Evolutionary conservation across 2,329 filamentous ascomycete species (phyloP), one percentile per base, ranked within the genome.

Genomic region (Epichloe uncinata): DNA sequence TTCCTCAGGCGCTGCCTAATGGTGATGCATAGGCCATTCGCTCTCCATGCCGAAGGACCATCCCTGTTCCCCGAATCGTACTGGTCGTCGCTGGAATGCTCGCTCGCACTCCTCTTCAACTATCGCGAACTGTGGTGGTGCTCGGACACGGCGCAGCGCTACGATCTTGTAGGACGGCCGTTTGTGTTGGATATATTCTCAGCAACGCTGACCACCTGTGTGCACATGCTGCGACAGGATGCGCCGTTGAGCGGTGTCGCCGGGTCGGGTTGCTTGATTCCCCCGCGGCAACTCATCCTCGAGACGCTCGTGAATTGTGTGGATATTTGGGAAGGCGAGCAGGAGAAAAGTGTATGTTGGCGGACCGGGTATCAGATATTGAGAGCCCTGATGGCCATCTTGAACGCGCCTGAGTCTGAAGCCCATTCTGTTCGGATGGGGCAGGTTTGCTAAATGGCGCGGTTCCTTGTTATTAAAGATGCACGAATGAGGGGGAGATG

Each of bases 121-220:
- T 66, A 66, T 42, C 62, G 63, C 42, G 63, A 66, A 49, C 54
- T 67, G 26, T 30, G 26, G 38, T 66, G 62, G 61, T 57, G 60
- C 8, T 54, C 56, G 33, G 62, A 63, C 12, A 50, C 54, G 9
- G 44, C 26, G 22, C 52, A 59, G 45, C 55, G 61, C 9, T 53
- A 63, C 20, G 60, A 65, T 30, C 55, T 66, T 3, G 61, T 66
- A 11, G 64, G 63, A 2, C 56, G 64, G 1, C 60, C 61, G 2
- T 66, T 64, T 52, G 61, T 65, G 13, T 56, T 65, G 5, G 65
- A 66, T 53, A 66, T 66, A 51, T 65, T 66, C 56, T 65, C 65
- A 4, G 64, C 63, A 1, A 57, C 60, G 1, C 50, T 67, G 44
- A 66, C 64, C 33, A 62, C 63, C 2, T 61, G 56, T 35, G 58